Conservation (phyloP, 2,329 filamentous ascomycete species). For the Colletotrichum tamarilloi region DNA sequence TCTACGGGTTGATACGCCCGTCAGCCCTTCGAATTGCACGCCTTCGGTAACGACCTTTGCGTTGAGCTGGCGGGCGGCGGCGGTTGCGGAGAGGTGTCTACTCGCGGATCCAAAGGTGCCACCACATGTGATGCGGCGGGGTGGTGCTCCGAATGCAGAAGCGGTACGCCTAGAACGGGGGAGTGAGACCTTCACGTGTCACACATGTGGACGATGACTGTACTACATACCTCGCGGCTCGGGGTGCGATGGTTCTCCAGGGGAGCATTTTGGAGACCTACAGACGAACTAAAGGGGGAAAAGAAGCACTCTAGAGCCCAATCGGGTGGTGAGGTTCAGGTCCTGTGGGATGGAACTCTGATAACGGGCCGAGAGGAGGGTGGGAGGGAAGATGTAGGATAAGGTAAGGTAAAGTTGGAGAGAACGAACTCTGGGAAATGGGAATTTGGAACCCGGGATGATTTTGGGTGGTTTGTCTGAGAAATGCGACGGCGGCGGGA, state of each 20-base stretch:
- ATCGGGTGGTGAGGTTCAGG: neutral
- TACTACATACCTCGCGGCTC: constrained; percentile 23
- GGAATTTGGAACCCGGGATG: constrained; percentile 3
- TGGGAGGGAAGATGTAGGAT: too few relatives aligned
- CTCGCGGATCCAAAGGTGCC: neutral
- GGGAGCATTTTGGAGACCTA: constrained; percentile 11
- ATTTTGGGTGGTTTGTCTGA: constrained; percentile 6
- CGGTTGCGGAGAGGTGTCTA: constrained; percentile 22
- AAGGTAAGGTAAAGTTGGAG: constrained; percentile 10
- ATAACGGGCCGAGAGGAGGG: neutral
- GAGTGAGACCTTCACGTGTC: constrained; percentile 23
- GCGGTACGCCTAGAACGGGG: constrained; percentile 13
- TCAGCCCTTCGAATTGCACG: constrained; percentile 15
- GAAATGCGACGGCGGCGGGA: constrained; percentile 15
- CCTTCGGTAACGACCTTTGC: constrained; percentile 17
- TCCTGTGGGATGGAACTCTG: constrained; percentile 14
- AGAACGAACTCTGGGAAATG: neutral
- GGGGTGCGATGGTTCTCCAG: constrained; percentile 14
- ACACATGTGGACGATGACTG: neutral
- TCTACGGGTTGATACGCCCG: constrained; percentile 13
- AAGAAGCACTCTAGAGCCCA: neutral
- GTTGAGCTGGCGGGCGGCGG: neutral
- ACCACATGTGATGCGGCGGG: neutral
- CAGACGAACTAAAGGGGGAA: neutral
- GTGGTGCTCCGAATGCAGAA: constrained; percentile 8